Evolutionary conservation across 2,329 filamentous ascomycete genomes (phyloP).

Genomic region (Zymoseptoria passerinii): DNA sequence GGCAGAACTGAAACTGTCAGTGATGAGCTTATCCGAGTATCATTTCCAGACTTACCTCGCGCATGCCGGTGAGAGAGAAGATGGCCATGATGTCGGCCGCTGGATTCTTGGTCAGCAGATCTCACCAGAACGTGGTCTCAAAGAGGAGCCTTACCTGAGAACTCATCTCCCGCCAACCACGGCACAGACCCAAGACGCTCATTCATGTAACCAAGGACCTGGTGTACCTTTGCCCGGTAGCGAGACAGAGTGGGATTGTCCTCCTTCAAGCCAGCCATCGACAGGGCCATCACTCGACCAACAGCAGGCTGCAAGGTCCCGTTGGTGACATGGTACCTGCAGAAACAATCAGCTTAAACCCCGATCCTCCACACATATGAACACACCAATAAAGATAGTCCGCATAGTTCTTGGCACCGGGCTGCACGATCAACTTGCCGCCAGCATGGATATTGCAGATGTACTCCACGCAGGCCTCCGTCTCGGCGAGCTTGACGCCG

Average conservation of each 20-base stretch:
- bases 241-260: conserved; percentile 28
- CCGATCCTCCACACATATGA: background rate
- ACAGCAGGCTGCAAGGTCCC: conserved; percentile 34
- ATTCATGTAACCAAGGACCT: conserved; percentile 42
- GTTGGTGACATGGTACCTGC: conserved; percentile 32
- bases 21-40: conserved; percentile 6
- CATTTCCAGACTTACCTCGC: conserved; percentile 36
- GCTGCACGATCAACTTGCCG: conserved; percentile 42
- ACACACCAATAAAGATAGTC: conserved; percentile 54
- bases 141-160: conserved; percentile 35
- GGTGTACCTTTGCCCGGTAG: conserved; percentile 29
- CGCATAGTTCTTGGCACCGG: conserved; percentile 44
- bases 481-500: conserved; percentile 49
- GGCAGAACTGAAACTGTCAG: conserved; percentile 11
- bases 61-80: conserved; percentile 53
- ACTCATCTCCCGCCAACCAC: conserved; percentile 53
- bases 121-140: background rate
- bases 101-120: background rate
- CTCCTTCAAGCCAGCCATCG: conserved; percentile 18
- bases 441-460: conserved; percentile 47
- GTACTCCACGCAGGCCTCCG: conserved; percentile 54
- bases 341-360: background rate
- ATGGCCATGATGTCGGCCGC: conserved; percentile 59
- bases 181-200: conserved; percentile 39
- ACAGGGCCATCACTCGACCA: conserved; percentile 25